Conservation (phyloP, 1,139 yeast species). For the Kurtzmaniella quercitrusa region DNA sequence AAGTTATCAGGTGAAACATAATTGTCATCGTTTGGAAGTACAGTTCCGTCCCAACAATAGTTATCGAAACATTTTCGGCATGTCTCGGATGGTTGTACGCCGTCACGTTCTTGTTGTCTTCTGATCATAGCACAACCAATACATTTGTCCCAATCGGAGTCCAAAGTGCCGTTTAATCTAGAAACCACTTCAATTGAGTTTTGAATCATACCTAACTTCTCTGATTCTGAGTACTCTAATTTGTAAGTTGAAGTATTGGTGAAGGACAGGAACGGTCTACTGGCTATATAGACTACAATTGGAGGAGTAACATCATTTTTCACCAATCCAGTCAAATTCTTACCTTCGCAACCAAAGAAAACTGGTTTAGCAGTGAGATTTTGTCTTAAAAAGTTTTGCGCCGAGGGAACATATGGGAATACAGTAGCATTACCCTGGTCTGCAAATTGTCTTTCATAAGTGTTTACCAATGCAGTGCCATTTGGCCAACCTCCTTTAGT, state of each 20-base stretch:
- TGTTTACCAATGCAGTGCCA: constrained; percentile 26
- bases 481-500: constrained; percentile 26
- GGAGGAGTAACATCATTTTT: constrained; percentile 36
- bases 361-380: constrained; percentile 41
- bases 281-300: constrained; percentile 34
- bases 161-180: constrained; percentile 30
- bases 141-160: constrained; percentile 36
- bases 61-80: constrained; percentile 34
- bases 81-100: constrained; percentile 33
- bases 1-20: constrained; percentile 1
- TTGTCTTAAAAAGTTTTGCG: constrained; percentile 25
- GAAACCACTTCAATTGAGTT: constrained; percentile 36
- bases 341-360: constrained; percentile 42
- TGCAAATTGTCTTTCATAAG: constrained; percentile 64
- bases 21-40: constrained; percentile 1
- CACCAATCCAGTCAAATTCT: constrained; percentile 30
- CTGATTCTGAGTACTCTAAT: constrained; percentile 28
- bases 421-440: constrained; percentile 52
- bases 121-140: constrained; percentile 42
- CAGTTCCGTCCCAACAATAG: constrained; percentile 42
- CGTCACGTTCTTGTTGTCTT: constrained; percentile 40
- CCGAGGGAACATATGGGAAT: constrained; percentile 80
- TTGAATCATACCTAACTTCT: constrained; percentile 33
- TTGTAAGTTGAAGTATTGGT: constrained; percentile 36
- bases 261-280: constrained; percentile 35